Percentiles rank a stretch among this genome's conserved stretches.
These are phyloP conservation scores for Blyttiomyces sp. DNA, from an alignment of 371 early-diverging fungal species.

Conservation along the genomic window DNA sequence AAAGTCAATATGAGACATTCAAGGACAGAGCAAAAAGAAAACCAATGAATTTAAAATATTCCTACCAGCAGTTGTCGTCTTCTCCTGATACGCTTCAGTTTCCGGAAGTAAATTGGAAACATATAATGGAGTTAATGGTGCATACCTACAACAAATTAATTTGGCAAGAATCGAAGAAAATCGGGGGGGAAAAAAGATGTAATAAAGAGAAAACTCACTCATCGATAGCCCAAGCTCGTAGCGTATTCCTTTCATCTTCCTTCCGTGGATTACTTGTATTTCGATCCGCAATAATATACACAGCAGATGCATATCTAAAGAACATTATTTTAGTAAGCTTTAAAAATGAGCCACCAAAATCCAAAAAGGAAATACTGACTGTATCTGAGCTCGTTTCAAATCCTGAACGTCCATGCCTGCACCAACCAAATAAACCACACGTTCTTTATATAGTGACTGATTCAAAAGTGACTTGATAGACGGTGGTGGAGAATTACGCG, in stretches of 20 bases:
- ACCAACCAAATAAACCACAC: conserved; percentile 45
- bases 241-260: conserved; percentile 46
- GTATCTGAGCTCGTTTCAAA: conserved; percentile 43
- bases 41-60: too few species aligned
- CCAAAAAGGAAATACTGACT: background rate
- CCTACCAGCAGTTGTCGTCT: conserved; percentile 51
- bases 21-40: too few species aligned
- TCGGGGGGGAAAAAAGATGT: background rate
- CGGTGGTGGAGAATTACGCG: conserved; percentile 47
- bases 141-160: conserved; percentile 29
- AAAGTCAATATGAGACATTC: background rate
- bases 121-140: conserved; percentile 61
- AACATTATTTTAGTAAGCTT: background rate
- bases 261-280: conserved; percentile 10
- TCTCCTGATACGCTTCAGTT: conserved; percentile 63
- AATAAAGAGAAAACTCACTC: background rate
- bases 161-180: too few species aligned
- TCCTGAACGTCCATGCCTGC: conserved; percentile 47
- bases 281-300: conserved; percentile 46
- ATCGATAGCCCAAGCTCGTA: conserved; percentile 64
- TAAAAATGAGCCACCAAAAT: conserved; percentile 7
- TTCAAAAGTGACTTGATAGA: conserved; percentile 47
- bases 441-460: conserved; percentile 18
- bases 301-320: conserved; percentile 25
- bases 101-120: conserved; percentile 67